phyloP scores from a whole-genome alignment of 257 asterid species.

The Mentha longifolia region DNA sequence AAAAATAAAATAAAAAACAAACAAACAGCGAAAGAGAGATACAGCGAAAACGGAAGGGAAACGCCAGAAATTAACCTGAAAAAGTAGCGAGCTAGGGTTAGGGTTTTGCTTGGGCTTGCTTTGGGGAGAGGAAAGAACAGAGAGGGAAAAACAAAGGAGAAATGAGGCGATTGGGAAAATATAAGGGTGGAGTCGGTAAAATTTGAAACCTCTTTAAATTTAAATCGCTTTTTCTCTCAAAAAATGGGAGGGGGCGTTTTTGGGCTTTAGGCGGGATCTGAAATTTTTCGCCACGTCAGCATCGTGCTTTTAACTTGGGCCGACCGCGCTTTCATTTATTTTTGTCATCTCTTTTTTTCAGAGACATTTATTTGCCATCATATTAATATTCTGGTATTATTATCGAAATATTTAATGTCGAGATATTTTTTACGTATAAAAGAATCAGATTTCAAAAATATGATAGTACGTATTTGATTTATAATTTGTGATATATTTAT shows the following conservation, averaged over 20 bases:
- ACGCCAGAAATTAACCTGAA: slow-evolving; percentile 24
- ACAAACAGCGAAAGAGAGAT: background rate
- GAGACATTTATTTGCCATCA: background rate
- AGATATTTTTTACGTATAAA: background rate
- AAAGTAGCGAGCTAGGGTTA: slow-evolving; percentile 36
- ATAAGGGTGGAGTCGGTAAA: slow-evolving; percentile 21
- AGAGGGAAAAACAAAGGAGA: slow-evolving; percentile 19
- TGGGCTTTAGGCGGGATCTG: slow-evolving; percentile 41
- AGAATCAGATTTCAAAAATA: background rate
- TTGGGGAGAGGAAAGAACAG: too few species aligned
- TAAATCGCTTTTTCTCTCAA: too few species aligned
- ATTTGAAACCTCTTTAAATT: background rate
- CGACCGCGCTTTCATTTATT: background rate
- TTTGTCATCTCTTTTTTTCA: background rate
- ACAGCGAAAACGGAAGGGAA: background rate
- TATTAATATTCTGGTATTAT: too few species aligned
- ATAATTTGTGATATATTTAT: too few species aligned
- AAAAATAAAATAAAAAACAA: background rate
- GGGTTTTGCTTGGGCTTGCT: too few species aligned
- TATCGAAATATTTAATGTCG: background rate
- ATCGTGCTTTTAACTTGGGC: background rate
- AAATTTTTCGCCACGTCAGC: slow-evolving; percentile 38
- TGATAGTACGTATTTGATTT: too few species aligned
- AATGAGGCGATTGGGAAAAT: slow-evolving; percentile 6
- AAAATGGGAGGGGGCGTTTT: slow-evolving; percentile 39